These are phyloP conservation scores for Exophiala alcalophila DNA, from an alignment of 2,329 filamentous ascomycete species.

Conservation along the genomic window DNA sequence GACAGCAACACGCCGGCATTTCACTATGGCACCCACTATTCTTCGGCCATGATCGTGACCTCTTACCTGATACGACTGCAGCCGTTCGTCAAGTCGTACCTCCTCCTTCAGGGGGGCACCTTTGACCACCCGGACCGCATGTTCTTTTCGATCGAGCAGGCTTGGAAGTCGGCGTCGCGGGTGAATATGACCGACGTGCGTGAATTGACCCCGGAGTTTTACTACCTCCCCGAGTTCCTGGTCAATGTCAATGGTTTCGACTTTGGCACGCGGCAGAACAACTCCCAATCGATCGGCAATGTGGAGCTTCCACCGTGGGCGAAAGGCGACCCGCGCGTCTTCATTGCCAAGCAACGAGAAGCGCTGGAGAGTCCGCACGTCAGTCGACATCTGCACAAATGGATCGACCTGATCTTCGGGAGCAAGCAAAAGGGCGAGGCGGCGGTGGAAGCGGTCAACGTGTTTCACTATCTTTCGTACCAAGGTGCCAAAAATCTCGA, in stretches of 20 bases:
- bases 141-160: slow-evolving; percentile 87
- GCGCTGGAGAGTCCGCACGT: slow-evolving; percentile 92
- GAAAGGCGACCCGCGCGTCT: slow-evolving; percentile 91
- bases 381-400: slow-evolving; percentile 81
- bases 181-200: slow-evolving; percentile 92
- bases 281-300: slow-evolving; percentile 73
- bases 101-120: slow-evolving; percentile 88
- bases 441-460: slow-evolving; percentile 85
- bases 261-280: slow-evolving; percentile 82
- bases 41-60: slow-evolving; percentile 97
- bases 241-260: slow-evolving; percentile 94
- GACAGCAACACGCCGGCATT: slow-evolving; percentile 74
- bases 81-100: slow-evolving; percentile 93
- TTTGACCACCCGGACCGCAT: slow-evolving; percentile 95
- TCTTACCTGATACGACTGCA: slow-evolving; percentile 94
- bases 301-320: slow-evolving; percentile 94
- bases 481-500: slow-evolving; percentile 91
- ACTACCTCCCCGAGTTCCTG: slow-evolving; percentile 91
- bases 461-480: slow-evolving; percentile 95
- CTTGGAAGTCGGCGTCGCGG: slow-evolving; percentile 85
- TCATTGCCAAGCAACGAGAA: slow-evolving; percentile 93
- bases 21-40: slow-evolving; percentile 98
- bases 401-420: slow-evolving; percentile 96
- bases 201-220: slow-evolving; percentile 95
- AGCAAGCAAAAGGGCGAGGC: slow-evolving; percentile 91